Base-by-base conservation (phyloP, 2,329 filamentous ascomycete species). In the Verticillium isaacii region DNA sequence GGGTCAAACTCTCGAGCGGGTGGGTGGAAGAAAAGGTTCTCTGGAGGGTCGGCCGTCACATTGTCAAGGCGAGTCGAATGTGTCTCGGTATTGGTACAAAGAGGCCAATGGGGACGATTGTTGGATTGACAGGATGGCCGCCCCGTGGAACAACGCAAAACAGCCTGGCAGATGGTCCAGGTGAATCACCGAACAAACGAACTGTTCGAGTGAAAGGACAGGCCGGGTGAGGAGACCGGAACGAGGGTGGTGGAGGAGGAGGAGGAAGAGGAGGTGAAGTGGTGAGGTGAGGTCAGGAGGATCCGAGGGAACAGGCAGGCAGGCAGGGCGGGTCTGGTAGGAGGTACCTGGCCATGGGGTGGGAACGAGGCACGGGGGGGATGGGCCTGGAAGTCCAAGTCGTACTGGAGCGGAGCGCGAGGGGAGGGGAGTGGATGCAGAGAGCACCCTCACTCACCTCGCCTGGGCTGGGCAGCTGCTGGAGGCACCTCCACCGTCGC, bases 281-380 rank as follows among this genome's bases (percentile, higher is more conserved):
- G 56, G 34, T 58, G 56, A 58, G 56, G 34, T 37, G 56, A 58
- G 55, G 55, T 57, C 29, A 57, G 32, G 45, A 52, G 45, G 45
- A 52, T 52, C 45, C 45, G 45, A 52, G 45, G 45, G 45, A 52
- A 52, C 45, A 23, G 45, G 45, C 45, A 50, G 39, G 39, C 39
- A 45, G 45, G 45, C 45, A 23, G 45, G 45, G 45, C 45, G 45
- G 45, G 45, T 52, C 45, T 23, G 55, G 17, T n/a, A 34, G 32
- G 55, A 57, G 55, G 55, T 57, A 34, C 55, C 55, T 57, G 34
- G 29, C 32, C 17, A n/a, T 23, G 15, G 55, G 23, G 34, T 34
- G 32, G 55, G 55, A 23, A 34, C 32, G 55, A 57, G 55, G 55
- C 29, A 37, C 55, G 55, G 34, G 55, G 45, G 45, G 19, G 19